These are phyloP conservation scores for Ampelomyces quisqualis DNA, from an alignment of 2,329 filamentous ascomycete genomes.

Conservation along the genomic window DNA sequence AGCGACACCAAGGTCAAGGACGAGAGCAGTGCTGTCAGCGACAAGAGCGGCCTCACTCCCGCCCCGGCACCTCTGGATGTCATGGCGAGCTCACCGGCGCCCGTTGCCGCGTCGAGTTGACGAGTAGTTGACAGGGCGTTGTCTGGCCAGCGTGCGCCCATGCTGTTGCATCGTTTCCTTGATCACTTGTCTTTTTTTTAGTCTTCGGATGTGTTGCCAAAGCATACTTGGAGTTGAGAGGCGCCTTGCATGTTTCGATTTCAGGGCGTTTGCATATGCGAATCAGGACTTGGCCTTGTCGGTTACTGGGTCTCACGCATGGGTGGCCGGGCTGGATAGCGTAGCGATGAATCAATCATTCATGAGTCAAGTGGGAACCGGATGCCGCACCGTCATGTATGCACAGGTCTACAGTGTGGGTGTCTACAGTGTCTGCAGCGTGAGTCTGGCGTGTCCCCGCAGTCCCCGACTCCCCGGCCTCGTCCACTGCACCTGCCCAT, in stretches of 20 bases:
- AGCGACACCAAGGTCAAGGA: conserved; percentile 60
- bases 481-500: conserved; percentile 11
- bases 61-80: conserved; percentile 47
- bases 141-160: too few relatives aligned
- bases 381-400: too few relatives aligned
- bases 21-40: conserved; percentile 60
- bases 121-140: too few relatives aligned
- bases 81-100: conserved; percentile 55
- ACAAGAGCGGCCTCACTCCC: conserved; percentile 58
- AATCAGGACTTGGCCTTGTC: too few relatives aligned
- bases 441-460: conserved; percentile 6
- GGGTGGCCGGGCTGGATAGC: too few relatives aligned
- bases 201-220: too few relatives aligned
- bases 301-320: too few relatives aligned
- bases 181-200: conserved; percentile 17
- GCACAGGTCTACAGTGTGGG: too few relatives aligned
- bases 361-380: too few relatives aligned
- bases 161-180: conserved; percentile 1
- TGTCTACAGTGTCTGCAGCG: conserved; percentile 11
- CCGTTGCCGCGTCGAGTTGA: conserved; percentile 33
- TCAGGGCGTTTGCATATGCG: conserved; percentile 22
- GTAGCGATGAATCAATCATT: too few relatives aligned
- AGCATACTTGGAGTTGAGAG: conserved; percentile 31
- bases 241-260: conserved; percentile 17
- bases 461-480: too few relatives aligned